Evolutionary conservation across 2,329 filamentous ascomycete species (phyloP).

Genomic region (Xylaria sp.): DNA sequence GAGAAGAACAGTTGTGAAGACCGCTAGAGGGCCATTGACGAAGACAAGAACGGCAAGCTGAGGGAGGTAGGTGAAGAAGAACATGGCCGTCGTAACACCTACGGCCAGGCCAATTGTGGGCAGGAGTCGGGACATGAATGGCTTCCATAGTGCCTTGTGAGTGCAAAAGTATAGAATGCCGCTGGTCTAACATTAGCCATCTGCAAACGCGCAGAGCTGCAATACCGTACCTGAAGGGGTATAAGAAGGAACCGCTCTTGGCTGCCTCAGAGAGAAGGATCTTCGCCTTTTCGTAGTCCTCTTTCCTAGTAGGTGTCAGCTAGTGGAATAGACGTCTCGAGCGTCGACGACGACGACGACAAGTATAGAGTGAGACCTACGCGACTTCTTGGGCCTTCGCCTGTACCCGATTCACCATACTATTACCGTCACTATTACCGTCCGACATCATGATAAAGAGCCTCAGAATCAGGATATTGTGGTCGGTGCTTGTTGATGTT

Average conservation of each 20-base stretch:
- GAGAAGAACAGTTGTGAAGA: conserved; percentile 76
- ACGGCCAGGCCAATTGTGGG: conserved; percentile 76
- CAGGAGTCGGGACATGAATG: conserved; percentile 64
- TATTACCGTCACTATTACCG: conserved; percentile 35
- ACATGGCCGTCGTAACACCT: conserved; percentile 82
- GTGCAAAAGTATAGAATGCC: conserved; percentile 69
- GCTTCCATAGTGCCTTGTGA: conserved; percentile 68
- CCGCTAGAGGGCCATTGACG: conserved; percentile 84
- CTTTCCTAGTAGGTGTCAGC: conserved; percentile 58
- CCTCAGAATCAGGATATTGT: not conserved
- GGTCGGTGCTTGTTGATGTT: not conserved
- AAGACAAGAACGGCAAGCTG: conserved; percentile 86
- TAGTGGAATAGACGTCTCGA: not conserved
- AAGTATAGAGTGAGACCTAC: conserved; percentile 53
- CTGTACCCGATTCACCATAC: conserved; percentile 49
- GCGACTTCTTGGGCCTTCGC: conserved; percentile 62
- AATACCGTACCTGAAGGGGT: conserved; percentile 75
- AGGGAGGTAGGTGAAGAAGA: conserved; percentile 85
- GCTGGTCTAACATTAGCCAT: conserved; percentile 43
- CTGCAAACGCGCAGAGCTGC: conserved; percentile 3
- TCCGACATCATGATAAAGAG: conserved; percentile 40
- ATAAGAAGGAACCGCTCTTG: conserved; percentile 82
- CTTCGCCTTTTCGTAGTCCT: conserved; percentile 77
- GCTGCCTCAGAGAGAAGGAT: conserved; percentile 74
- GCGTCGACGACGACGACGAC: not conserved